Evolutionary conservation across 208 protist species (phyloP), one percentile per base, ranked within the genome.

Genomic region (Acanthamoeba divionensis): DNA sequence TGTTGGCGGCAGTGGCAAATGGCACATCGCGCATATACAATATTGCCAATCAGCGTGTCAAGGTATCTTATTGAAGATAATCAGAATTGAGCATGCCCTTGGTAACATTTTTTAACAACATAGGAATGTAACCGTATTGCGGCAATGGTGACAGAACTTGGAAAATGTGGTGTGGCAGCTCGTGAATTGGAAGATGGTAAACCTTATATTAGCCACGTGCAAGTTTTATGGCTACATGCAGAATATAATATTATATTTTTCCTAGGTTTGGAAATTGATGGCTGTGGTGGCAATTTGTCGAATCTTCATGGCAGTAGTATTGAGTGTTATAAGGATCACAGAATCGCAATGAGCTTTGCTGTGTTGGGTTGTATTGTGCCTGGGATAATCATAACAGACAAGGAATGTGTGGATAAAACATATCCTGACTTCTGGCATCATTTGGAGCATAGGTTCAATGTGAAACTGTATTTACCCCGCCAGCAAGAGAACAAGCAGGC

Each of bases 21-120:
- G 93, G 94, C 45, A 92, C 82, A 12, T 91, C 93, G 47, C 65
- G 65, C 12, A 95, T 96, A 63, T 67, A 57, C 29, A 92, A 92
- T 52, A 96, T 96, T 54, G 95, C 94, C 31, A 96, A 96, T 85
- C 95, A 97, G 91, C 91, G 94, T 24, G 94, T 96, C 36, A 96
- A 96, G 90, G n/a, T n/a, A n/a, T n/a, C n/a, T n/a, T n/a, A n/a
- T n/a, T n/a, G n/a, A n/a, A 21, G 18, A 21, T 50, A 12, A 15
- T 31, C 50, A 29, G 15, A 29, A 10, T 83, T 54, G 45, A 29
- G 12, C 12, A 24, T 69, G 45, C n/a, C 21, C 36, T 83, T 21
- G 12, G 18, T 69, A 18, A 38, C 36, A 80, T 31, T 60, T 71
- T 71, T 71, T 44, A n/a, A n/a, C n/a, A n/a, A n/a, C 26, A 79